Evolutionary conservation across 163 green algal species (phyloP).

Genomic region (Chloromonas sp.): DNA sequence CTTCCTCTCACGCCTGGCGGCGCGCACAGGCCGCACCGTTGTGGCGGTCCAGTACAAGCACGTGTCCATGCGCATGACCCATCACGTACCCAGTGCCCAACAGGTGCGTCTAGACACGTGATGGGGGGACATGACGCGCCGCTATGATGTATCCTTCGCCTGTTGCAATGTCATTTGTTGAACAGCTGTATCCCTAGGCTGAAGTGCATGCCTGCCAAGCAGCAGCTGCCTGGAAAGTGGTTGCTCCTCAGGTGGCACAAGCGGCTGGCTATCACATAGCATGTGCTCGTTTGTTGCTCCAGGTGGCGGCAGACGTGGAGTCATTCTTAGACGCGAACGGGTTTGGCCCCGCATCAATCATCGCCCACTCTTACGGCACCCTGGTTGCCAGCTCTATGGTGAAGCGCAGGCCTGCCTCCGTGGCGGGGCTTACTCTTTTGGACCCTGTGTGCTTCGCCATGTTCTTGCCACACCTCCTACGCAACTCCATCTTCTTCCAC

Average conservation of each 20-base stretch:
- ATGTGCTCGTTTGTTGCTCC: too few species aligned
- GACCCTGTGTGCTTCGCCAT: conserved; percentile 43
- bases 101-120: conserved; percentile 15
- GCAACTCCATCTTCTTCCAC: conserved; percentile 27
- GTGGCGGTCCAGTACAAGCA: conserved; percentile 41
- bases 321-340: conserved; percentile 19
- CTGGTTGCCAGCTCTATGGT: conserved; percentile 23
- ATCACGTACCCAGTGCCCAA: conserved; percentile 28
- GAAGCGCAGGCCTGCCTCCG: conserved; percentile 13
- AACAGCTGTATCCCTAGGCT: too few species aligned
- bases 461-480: conserved; percentile 31
- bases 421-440: conserved; percentile 24
- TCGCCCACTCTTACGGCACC: conserved; percentile 37
- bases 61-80: conserved; percentile 38
- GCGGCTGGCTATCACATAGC: background rate
- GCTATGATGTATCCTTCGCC: too few species aligned
- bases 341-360: background rate
- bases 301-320: conserved; percentile 20
- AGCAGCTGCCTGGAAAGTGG: too few species aligned
- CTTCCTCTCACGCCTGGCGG: conserved; percentile 22
- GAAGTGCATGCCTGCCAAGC: too few species aligned
- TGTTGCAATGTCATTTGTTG: too few species aligned
- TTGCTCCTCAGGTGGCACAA: too few species aligned
- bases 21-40: conserved; percentile 7
- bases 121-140: too few species aligned